These are phyloP conservation scores for Mallotus japonicus DNA, from an alignment of 441 rosid species.

Conservation along the genomic window DNA sequence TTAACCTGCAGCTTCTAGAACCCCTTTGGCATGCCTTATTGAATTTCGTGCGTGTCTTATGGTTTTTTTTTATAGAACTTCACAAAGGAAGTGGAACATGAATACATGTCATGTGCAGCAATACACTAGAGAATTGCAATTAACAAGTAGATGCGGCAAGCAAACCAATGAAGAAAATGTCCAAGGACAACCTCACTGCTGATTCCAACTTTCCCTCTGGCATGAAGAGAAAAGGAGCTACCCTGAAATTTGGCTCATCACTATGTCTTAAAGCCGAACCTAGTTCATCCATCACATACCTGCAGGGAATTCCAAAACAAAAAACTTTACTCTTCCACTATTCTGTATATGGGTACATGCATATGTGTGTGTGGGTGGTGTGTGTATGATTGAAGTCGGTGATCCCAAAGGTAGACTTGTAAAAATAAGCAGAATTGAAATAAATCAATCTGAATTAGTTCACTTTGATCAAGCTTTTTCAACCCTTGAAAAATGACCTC, in stretches of 20 bases:
- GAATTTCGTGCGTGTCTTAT: not conserved
- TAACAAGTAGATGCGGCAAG: not conserved
- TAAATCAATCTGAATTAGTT: not conserved
- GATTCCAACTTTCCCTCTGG: constrained; percentile 76
- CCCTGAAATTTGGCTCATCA: constrained; percentile 82
- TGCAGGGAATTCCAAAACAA: constrained; percentile 31
- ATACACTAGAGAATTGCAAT: not conserved
- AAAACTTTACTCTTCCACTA: constrained; percentile 6
- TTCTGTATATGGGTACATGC: not conserved
- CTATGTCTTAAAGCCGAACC: constrained; percentile 88
- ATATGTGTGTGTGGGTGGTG: too few species aligned
- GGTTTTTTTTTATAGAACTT: not conserved
- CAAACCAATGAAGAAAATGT: constrained; percentile 16
- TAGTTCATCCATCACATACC: constrained; percentile 97
- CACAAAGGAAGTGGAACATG: not conserved
- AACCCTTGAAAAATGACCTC: not conserved
- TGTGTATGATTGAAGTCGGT: not conserved
- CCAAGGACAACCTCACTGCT: constrained; percentile 67
- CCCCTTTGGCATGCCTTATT: not conserved
- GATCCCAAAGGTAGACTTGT: not conserved
- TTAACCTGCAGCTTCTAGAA: not conserved
- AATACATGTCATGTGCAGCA: not conserved
- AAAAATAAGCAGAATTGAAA: not conserved
- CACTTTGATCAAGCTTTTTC: not conserved
- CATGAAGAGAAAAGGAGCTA: constrained; percentile 94